Conservation (phyloP, 2,329 filamentous ascomycete genomes). For the Penicillium sp. region DNA sequence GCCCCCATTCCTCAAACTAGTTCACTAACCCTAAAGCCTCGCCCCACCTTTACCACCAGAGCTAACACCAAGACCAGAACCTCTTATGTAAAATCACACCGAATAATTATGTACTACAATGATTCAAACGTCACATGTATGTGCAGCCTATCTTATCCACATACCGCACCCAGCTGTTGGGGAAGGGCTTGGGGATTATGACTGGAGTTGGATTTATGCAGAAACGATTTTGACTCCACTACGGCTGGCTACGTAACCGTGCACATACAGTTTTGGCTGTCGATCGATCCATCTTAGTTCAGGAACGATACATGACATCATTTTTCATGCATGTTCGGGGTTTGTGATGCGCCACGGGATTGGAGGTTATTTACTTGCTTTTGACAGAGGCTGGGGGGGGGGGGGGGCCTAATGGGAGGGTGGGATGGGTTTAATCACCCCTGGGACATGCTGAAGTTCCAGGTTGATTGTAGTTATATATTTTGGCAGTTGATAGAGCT, state of each 20-base stretch:
- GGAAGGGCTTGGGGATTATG: background rate
- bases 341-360: background rate
- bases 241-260: background rate
- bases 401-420: no score
- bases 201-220: background rate
- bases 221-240: background rate
- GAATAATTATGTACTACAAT: no score
- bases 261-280: background rate
- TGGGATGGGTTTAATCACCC: no score
- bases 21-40: background rate
- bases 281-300: background rate
- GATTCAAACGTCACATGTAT: background rate
- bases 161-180: background rate
- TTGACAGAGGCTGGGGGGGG: no score
- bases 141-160: background rate
- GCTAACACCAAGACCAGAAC: background rate
- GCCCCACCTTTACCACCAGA: background rate
- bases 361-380: background rate
- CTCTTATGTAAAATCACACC: background rate
- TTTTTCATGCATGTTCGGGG: background rate
- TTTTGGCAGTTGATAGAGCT: background rate
- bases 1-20: background rate
- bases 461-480: no score
- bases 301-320: background rate
- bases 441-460: no score